Conservation (phyloP, 176 grass and related monocot species). For the Miscanthus lutarioriparius region DNA sequence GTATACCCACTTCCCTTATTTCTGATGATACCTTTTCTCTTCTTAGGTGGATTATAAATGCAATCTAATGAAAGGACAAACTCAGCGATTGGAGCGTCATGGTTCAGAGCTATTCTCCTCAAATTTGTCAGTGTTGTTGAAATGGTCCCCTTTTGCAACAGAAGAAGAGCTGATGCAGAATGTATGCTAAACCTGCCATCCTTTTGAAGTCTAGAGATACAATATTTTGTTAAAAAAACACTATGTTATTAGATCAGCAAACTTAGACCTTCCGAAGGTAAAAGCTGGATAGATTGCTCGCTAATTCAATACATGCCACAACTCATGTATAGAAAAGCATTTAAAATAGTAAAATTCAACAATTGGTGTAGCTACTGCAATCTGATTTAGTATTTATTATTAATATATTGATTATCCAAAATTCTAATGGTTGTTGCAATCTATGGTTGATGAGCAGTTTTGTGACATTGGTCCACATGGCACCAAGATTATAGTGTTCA, state of each 20-base stretch:
- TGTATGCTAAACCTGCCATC: slow-evolving; percentile 37
- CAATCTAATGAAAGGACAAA: slow-evolving; percentile 50
- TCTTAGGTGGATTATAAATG: slow-evolving; percentile 77
- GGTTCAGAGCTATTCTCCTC: slow-evolving; percentile 50
- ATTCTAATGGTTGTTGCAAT: slow-evolving; percentile 37
- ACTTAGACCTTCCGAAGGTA: neutral
- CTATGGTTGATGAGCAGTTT: slow-evolving; percentile 54
- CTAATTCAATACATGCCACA: neutral
- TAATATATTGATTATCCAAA: neutral
- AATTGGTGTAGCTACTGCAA: neutral
- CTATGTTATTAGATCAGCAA: neutral
- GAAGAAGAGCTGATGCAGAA: slow-evolving; percentile 68
- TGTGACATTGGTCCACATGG: slow-evolving; percentile 69
- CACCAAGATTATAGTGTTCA: slow-evolving; percentile 84
- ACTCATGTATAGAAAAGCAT: neutral
- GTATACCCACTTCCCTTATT: neutral
- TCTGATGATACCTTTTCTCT: slow-evolving; percentile 4
- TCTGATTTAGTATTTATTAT: neutral
- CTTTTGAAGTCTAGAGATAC: neutral
- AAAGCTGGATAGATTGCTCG: neutral
- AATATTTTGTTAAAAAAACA: neutral
- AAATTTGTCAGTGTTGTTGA: slow-evolving; percentile 70
- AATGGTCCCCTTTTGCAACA: slow-evolving; percentile 76
- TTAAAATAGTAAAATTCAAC: neutral
- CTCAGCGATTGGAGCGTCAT: slow-evolving; percentile 31